Evolutionary conservation across 2,329 filamentous ascomycete genomes (phyloP).

Genomic region (Colletotrichum liriopes): DNA sequence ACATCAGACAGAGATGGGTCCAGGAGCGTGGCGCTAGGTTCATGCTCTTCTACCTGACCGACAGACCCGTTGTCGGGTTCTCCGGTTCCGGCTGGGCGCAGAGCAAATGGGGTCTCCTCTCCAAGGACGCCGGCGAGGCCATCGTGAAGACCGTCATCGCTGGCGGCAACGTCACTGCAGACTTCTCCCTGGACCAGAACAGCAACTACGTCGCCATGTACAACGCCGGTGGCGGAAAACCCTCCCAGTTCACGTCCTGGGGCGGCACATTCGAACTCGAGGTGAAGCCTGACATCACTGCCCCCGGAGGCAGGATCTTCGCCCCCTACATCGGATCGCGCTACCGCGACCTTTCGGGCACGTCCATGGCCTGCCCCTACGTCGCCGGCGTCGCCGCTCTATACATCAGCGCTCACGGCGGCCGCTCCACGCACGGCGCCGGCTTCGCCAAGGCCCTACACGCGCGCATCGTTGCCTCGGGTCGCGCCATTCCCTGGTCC

Average conservation of each 20-base stretch:
- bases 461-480: constrained; percentile 42
- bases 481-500: constrained; percentile 37
- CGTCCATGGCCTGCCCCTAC: constrained; percentile 71
- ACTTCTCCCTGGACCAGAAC: constrained; percentile 43
- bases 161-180: constrained; percentile 51
- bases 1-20: constrained; percentile 50
- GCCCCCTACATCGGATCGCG: constrained; percentile 62
- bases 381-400: constrained; percentile 66
- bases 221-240: constrained; percentile 54
- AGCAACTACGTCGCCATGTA: constrained; percentile 37
- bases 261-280: constrained; percentile 60
- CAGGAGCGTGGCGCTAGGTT: constrained; percentile 49
- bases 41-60: constrained; percentile 54
- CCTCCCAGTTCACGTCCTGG: constrained; percentile 66
- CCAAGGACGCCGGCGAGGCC: constrained; percentile 48
- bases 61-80: constrained; percentile 41
- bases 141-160: constrained; percentile 50
- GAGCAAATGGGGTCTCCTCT: constrained; percentile 33
- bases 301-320: constrained; percentile 65
- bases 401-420: constrained; percentile 60
- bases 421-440: constrained; percentile 53
- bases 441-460: constrained; percentile 42
- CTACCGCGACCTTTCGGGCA: constrained; percentile 66
- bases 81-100: constrained; percentile 36
- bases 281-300: constrained; percentile 66